Conservation (phyloP, 2,329 filamentous ascomycete species). For the Ophiognomonia clavigignenti-juglandacearum region DNA sequence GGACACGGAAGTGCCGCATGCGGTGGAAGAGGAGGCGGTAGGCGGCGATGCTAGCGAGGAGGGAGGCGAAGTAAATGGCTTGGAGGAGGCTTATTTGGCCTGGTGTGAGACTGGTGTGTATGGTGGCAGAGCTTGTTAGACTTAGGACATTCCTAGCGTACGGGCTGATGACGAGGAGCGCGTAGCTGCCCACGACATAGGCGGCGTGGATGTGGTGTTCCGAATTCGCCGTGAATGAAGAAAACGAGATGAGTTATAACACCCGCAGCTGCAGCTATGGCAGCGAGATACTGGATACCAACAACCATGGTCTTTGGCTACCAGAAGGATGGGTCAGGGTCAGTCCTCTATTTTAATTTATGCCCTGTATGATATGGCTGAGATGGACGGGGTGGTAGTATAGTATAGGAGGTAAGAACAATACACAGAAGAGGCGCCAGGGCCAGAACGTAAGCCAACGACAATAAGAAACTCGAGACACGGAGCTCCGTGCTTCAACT, state of each 20-base stretch:
- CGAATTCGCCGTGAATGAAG: conserved; percentile 1
- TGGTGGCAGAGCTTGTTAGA: background rate
- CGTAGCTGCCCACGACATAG: background rate
- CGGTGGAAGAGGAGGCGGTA: conserved; percentile 3
- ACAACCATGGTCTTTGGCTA: background rate
- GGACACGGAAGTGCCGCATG: background rate
- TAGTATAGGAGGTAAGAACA: no score
- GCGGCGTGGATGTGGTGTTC: background rate
- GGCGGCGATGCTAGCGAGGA: background rate
- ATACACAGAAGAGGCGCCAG: background rate
- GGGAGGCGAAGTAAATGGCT: background rate
- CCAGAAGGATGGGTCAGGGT: background rate
- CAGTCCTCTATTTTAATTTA: background rate
- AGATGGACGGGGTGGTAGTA: background rate
- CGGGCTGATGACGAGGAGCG: background rate
- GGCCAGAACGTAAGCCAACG: background rate
- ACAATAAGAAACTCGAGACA: background rate
- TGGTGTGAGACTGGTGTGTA: background rate
- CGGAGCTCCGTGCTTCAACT: background rate
- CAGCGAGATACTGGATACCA: background rate
- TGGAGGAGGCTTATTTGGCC: background rate
- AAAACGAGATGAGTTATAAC: background rate
- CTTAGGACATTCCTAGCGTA: background rate
- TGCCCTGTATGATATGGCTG: background rate
- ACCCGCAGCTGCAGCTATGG: background rate